phyloP scores from a whole-genome alignment of 2,329 filamentous ascomycete genomes.

The Dactylonectria estremocensis region DNA sequence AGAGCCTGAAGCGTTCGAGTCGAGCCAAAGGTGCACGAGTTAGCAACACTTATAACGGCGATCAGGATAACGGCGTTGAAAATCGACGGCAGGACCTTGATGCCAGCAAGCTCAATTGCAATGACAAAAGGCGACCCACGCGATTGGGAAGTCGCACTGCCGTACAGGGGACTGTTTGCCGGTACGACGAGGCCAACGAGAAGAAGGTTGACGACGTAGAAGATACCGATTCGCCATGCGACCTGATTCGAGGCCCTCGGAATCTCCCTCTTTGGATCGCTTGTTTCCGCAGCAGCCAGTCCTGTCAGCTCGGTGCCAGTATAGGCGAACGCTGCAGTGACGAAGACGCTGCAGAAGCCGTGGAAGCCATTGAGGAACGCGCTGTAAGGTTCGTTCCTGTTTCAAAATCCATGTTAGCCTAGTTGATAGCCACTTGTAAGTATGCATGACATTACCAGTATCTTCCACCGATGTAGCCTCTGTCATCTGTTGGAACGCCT shows the following conservation, averaged over 20 bases:
- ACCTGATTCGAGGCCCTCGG: slow-evolving; percentile 86
- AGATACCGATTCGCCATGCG: slow-evolving; percentile 64
- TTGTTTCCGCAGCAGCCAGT: slow-evolving; percentile 77
- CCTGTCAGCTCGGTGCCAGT: slow-evolving; percentile 78
- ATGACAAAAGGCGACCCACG: slow-evolving; percentile 64
- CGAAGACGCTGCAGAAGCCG: slow-evolving; percentile 77
- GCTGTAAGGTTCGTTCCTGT: slow-evolving; percentile 46
- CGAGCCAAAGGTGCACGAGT: slow-evolving; percentile 67
- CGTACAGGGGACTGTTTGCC: slow-evolving; percentile 58
- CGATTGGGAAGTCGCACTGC: slow-evolving; percentile 25
- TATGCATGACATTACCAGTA: slow-evolving; percentile 32
- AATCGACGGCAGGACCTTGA: slow-evolving; percentile 62
- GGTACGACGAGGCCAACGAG: slow-evolving; percentile 61
- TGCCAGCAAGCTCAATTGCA: slow-evolving; percentile 63
- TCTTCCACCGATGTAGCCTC: slow-evolving; percentile 57
- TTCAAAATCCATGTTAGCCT: no score
- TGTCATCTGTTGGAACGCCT: slow-evolving; percentile 59
- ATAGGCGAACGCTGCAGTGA: slow-evolving; percentile 78
- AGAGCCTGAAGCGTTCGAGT: slow-evolving; percentile 68
- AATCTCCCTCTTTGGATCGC: slow-evolving; percentile 76
- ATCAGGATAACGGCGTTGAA: slow-evolving; percentile 68
- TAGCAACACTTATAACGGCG: slow-evolving; percentile 67
- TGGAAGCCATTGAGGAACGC: slow-evolving; percentile 78
- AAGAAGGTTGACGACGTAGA: slow-evolving; percentile 63
- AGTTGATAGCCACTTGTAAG: no score